phyloP scores from a whole-genome alignment of 2,329 filamentous ascomycete species.

The Penicillium carneum region DNA sequence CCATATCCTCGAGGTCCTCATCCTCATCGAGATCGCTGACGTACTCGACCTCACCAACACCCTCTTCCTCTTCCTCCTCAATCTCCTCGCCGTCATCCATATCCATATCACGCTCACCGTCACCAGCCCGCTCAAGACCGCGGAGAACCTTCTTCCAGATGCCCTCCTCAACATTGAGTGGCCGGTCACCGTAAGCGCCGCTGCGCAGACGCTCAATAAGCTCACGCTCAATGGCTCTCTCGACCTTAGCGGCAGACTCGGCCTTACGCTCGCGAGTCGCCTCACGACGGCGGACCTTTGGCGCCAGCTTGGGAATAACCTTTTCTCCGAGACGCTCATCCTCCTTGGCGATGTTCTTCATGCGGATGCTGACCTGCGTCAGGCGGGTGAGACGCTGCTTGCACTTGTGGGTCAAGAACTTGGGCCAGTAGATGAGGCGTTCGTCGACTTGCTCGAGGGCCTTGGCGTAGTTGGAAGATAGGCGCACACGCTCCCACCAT shows the following conservation, averaged over 20 bases:
- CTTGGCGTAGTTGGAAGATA: slow-evolving; percentile 88
- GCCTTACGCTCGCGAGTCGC: slow-evolving; percentile 78
- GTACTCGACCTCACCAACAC: slow-evolving; percentile 83
- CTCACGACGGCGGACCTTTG: slow-evolving; percentile 82
- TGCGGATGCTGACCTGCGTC: slow-evolving; percentile 85
- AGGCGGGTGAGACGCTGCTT: slow-evolving; percentile 93
- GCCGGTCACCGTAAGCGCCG: slow-evolving; percentile 92
- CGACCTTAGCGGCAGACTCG: slow-evolving; percentile 86
- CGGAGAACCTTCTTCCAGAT: slow-evolving; percentile 98
- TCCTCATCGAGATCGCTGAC: slow-evolving; percentile 85
- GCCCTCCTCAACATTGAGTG: slow-evolving; percentile 89
- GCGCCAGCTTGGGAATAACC: slow-evolving; percentile 85
- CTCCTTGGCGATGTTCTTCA: slow-evolving; percentile 81
- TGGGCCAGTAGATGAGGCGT: slow-evolving; percentile 89
- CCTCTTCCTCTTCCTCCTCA: slow-evolving; percentile 75
- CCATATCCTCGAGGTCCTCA: slow-evolving; percentile 87
- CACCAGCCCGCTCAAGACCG: slow-evolving; percentile 84
- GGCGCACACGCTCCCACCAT: slow-evolving; percentile 91
- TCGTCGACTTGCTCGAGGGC: slow-evolving; percentile 88
- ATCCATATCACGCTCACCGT: slow-evolving; percentile 83
- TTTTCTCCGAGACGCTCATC: slow-evolving; percentile 88
- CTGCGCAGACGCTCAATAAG: slow-evolving; percentile 88
- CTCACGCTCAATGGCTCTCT: slow-evolving; percentile 93
- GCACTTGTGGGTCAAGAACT: slow-evolving; percentile 91
- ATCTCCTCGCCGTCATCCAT: slow-evolving; percentile 84